phyloP scores from a whole-genome alignment of 805 yeast species.

The Zygoascus ofunaensis region DNA sequence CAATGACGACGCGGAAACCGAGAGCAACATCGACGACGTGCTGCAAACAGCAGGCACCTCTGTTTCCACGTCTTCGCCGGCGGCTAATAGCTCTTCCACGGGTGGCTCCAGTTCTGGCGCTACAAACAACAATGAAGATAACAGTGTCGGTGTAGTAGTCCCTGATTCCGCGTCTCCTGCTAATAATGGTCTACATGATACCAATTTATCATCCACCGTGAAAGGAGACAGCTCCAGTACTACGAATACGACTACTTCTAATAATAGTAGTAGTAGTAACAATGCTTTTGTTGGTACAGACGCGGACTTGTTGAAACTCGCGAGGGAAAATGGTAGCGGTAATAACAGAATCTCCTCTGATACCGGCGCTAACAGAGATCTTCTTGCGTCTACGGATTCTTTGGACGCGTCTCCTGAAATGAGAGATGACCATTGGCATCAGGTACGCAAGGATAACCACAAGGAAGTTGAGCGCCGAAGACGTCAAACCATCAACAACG shows the following conservation, averaged over 20 bases:
- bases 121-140: not conserved
- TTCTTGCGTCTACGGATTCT: not conserved
- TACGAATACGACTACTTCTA: too few relatives aligned
- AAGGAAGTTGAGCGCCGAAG: conserved; percentile 92
- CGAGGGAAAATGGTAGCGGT: not conserved
- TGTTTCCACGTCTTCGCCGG: too few relatives aligned
- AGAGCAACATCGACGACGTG: not conserved
- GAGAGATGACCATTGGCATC: conserved; percentile 80
- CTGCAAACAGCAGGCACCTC: not conserved
- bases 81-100: too few relatives aligned
- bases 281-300: conserved; percentile 1
- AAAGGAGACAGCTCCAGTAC: too few relatives aligned
- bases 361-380: conserved; percentile 7
- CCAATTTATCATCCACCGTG: too few relatives aligned
- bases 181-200: too few relatives aligned
- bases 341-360: conserved; percentile 1
- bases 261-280: not conserved
- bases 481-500: conserved; percentile 77
- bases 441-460: conserved; percentile 78
- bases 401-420: conserved; percentile 43
- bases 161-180: not conserved
- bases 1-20: not conserved
- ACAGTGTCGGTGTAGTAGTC: not conserved
- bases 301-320: not conserved
- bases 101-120: not conserved